Base-by-base conservation (phyloP, 768 basidiomycete genomes). In the Naganishia vishniacii region DNA sequence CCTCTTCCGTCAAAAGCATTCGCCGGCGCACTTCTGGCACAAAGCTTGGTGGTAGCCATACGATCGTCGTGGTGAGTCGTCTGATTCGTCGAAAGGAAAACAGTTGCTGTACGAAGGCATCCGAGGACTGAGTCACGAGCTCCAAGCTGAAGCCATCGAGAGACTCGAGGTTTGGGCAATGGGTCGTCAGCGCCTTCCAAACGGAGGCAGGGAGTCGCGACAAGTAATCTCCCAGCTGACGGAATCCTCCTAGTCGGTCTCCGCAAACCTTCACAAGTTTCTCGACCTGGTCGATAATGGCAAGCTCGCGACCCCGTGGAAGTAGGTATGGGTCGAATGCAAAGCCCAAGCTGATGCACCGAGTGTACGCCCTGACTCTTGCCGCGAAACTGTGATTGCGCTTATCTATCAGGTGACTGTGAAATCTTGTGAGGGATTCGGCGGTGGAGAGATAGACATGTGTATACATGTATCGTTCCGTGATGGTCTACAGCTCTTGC, bases 31-130 rank as follows among this genome's bases (percentile, higher is more conserved):
- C 53, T 40, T 56, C 53, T 3, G 53, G 53, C 18, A 56, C 37
- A 20, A 56, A 56, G n/a, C 32, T 40, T 9, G 53, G 53, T 2
- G 53, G 53, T 31, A 56, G 34, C 53, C 53, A 56, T 13, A 56
- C 53, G 23, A 56, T 29, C 11, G 53, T 37, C 13, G 53, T 56
- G 3, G 53, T 56, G 3, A 56, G 20, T 37, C 53, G n/a, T 23
- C 16, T 34, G 11, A 56, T n/a, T 13, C 26, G 32, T 8, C 34
- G 34, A 40, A 56, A 56, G 3, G n/a, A n/a, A 18, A 40, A 23
- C 34, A 56, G n/a, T 12, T 56, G 20, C 34, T 40, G 53, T 6
- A 56, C 26, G 15, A 56, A 56, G 20, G 34, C 37, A 20, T 56
- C 32, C 23, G 31, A 11, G 7, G 37, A 56, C 5, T 8, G 32